Evolutionary conservation across 805 yeast genomes (phyloP).

Genomic region (Myxozyma melibiosi): DNA sequence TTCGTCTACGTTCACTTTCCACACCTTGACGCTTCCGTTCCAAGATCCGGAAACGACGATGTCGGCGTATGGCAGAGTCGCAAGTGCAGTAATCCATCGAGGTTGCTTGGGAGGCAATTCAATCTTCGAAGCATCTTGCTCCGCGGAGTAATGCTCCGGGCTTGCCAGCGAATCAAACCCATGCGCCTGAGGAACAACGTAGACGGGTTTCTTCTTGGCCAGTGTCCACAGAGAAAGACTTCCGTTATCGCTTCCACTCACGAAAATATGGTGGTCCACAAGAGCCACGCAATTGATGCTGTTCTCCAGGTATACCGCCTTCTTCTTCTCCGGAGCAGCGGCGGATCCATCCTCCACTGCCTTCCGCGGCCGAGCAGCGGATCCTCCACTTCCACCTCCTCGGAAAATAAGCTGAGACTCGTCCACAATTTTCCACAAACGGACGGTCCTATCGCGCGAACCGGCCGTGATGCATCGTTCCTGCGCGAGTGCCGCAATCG

Average conservation of each 20-base stretch:
- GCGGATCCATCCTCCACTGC: neutral
- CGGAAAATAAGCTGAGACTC: conserved; percentile 91
- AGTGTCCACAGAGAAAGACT: conserved; percentile 86
- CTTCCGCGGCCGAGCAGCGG: conserved; percentile 25
- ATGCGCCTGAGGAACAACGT: conserved; percentile 70
- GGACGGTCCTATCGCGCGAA: conserved; percentile 89
- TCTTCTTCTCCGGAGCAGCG: neutral
- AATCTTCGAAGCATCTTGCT: conserved; percentile 29
- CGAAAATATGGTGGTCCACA: conserved; percentile 90
- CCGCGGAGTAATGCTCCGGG: conserved; percentile 58
- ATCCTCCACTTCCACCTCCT: conserved; percentile 66
- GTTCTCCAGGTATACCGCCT: conserved; percentile 66
- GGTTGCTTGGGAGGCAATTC: conserved; percentile 66
- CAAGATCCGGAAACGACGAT: conserved; percentile 86
- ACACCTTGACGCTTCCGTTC: conserved; percentile 71
- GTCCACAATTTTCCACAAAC: conserved; percentile 96
- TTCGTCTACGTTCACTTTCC: conserved; percentile 48
- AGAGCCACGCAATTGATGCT: conserved; percentile 85
- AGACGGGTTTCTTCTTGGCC: conserved; percentile 85
- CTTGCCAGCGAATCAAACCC: conserved; percentile 60
- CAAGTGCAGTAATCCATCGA: conserved; percentile 78
- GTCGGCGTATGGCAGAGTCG: conserved; percentile 83
- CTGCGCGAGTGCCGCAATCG: conserved; percentile 74
- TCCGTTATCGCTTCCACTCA: conserved; percentile 96
- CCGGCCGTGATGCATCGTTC: conserved; percentile 97